Percentiles rank a stretch among this genome's conserved stretches.
Evolutionary conservation across 345 rosid genomes (phyloP).

Genomic region (Kandelia obovata): DNA sequence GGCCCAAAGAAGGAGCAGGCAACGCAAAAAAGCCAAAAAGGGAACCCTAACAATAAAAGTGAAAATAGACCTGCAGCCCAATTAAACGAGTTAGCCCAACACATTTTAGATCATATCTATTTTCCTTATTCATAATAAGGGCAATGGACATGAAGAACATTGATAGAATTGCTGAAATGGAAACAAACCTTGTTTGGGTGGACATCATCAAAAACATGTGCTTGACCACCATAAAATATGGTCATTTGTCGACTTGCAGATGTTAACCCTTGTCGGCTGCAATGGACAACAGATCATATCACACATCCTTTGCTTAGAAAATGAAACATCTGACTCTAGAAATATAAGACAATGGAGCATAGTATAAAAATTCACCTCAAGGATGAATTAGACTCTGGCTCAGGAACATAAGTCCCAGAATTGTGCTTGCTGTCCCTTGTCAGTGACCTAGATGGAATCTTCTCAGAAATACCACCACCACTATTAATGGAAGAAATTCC

Average conservation of each 20-base stretch:
- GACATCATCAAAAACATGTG: conserved; percentile 98
- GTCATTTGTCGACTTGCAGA: conserved; percentile 81
- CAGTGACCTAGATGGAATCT: conserved; percentile 32
- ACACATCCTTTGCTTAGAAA: conserved; percentile 3
- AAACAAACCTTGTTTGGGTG: conserved; percentile 81
- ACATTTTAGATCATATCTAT: conserved; percentile 3
- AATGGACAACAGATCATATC: conserved; percentile 16
- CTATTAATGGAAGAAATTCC: conserved; percentile 47
- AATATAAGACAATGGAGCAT: conserved; percentile 2
- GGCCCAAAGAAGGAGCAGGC: too few species aligned
- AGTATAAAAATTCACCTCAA: conserved; percentile 45
- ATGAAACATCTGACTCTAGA: background rate
- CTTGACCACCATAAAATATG: conserved; percentile 96
- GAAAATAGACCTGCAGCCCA: too few species aligned
- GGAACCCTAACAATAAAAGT: too few species aligned
- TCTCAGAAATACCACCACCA: conserved; percentile 34
- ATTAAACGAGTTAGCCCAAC: too few species aligned
- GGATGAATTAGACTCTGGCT: conserved; percentile 56
- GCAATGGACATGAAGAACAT: conserved; percentile 1
- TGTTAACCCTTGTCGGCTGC: conserved; percentile 52
- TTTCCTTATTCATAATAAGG: background rate
- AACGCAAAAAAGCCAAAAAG: too few species aligned
- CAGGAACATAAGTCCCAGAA: conserved; percentile 33
- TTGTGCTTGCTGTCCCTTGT: conserved; percentile 48
- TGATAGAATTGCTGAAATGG: background rate